Evolutionary conservation across 2,329 filamentous ascomycete genomes (phyloP).

Genomic region (Thielaviopsis musarum): DNA sequence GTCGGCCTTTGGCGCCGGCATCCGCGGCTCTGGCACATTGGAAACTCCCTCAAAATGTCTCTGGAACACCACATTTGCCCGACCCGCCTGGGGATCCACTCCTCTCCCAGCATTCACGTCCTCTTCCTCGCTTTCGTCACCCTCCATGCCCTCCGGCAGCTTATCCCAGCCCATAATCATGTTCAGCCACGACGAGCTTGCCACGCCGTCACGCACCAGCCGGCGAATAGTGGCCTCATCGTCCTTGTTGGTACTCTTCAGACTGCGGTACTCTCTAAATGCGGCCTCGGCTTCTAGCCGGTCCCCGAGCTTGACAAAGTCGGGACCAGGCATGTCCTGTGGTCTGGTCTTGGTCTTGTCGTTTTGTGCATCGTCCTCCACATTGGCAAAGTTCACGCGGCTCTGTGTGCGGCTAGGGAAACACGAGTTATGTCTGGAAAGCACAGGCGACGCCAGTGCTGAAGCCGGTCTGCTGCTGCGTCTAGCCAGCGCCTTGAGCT

Average conservation of each 20-base stretch:
- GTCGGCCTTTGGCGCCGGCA: conserved; percentile 33
- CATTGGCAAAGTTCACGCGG: conserved; percentile 23
- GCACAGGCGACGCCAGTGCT: not conserved
- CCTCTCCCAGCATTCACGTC: conserved; percentile 23
- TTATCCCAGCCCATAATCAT: conserved; percentile 39
- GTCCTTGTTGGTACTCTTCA: conserved; percentile 30
- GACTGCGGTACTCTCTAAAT: conserved; percentile 1
- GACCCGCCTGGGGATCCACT: conserved; percentile 17
- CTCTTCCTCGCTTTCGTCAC: conserved; percentile 24
- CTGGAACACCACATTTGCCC: conserved; percentile 1
- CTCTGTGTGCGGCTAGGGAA: conserved; percentile 32
- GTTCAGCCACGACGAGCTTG: conserved; percentile 41
- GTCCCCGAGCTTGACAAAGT: conserved; percentile 47
- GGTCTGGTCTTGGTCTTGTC: conserved; percentile 1
- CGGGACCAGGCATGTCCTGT: conserved; percentile 29
- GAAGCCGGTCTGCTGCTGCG: conserved; percentile 5
- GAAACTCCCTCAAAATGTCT: conserved; percentile 14
- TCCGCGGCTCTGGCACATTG: conserved; percentile 25
- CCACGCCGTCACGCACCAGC: conserved; percentile 35
- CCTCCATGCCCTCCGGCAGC: not conserved
- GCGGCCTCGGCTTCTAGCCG: conserved; percentile 29
- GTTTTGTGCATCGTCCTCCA: not conserved
- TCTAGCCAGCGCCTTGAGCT: conserved; percentile 1
- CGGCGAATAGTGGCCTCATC: conserved; percentile 43
- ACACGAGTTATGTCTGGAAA: not conserved